phyloP scores from a whole-genome alignment of 2,329 filamentous ascomycete genomes.

The Ceratocystis huliohia region DNA sequence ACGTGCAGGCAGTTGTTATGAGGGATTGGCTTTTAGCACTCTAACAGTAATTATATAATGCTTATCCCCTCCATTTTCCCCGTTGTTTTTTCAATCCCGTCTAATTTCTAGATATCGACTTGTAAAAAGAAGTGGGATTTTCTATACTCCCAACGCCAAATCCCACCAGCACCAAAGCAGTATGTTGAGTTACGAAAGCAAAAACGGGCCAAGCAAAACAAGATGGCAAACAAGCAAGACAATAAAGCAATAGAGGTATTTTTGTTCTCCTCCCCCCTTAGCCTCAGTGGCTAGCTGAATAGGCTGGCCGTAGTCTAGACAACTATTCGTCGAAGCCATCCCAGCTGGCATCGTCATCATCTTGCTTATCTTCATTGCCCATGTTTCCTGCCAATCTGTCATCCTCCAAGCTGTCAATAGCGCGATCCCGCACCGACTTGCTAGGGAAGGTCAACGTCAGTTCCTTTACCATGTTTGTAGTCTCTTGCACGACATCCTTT shows the following conservation, averaged over 20 bases:
- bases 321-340: conserved; percentile 52
- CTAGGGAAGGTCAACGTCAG: conserved; percentile 45
- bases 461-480: conserved; percentile 45
- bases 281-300: background rate
- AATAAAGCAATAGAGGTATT: background rate
- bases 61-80: background rate
- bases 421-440: conserved; percentile 59
- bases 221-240: background rate
- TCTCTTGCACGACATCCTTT: conserved; percentile 38
- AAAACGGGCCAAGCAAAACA: conserved; percentile 10
- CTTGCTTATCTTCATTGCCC: conserved; percentile 28
- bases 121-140: conserved; percentile 4
- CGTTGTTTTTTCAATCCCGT: background rate
- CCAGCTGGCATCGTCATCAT: conserved; percentile 46
- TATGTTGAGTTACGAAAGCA: conserved; percentile 9
- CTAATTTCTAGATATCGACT: background rate
- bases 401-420: conserved; percentile 58
- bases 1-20: background rate
- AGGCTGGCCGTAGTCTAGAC: no score
- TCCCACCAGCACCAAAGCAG: conserved; percentile 16
- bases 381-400: conserved; percentile 53
- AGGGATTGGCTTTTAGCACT: background rate
- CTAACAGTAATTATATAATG: background rate
- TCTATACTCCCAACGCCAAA: conserved; percentile 19
- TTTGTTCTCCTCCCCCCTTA: background rate